Conservation (phyloP, 2,329 filamentous ascomycete species). For the Penicillium olsonii region DNA sequence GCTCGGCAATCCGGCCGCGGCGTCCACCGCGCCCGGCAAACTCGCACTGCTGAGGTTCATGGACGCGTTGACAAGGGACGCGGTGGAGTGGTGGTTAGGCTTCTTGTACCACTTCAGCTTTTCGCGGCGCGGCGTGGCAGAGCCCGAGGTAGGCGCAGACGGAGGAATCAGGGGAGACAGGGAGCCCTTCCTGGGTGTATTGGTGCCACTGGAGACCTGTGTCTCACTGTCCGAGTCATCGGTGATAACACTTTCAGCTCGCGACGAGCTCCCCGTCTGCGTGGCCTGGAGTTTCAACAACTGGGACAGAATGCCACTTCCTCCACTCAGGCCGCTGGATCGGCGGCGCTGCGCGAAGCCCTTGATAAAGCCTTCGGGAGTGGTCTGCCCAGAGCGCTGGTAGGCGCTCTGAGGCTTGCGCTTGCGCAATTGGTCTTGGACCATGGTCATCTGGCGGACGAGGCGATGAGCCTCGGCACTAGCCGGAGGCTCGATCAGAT, state of each 20-base stretch:
- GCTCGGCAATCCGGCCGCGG: slow-evolving; percentile 13
- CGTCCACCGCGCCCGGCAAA: slow-evolving; percentile 30
- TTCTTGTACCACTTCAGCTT: slow-evolving; percentile 49
- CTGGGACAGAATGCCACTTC: slow-evolving; percentile 66
- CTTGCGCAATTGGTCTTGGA: slow-evolving; percentile 24
- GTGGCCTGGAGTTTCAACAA: slow-evolving; percentile 69
- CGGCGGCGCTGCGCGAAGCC: slow-evolving; percentile 28
- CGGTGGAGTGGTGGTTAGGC: slow-evolving; percentile 36
- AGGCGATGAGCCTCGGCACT: slow-evolving; percentile 41
- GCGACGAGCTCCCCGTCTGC: slow-evolving; percentile 38
- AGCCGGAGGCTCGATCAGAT: slow-evolving; percentile 21
- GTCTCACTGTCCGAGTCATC: slow-evolving; percentile 35
- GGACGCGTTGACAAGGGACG: slow-evolving; percentile 41
- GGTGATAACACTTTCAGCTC: slow-evolving; percentile 30
- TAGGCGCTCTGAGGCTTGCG: slow-evolving; percentile 35
- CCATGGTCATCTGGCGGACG: slow-evolving; percentile 38
- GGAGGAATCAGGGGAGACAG: slow-evolving; percentile 21
- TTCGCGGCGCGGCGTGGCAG: slow-evolving; percentile 37
- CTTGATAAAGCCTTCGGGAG: slow-evolving; percentile 29
- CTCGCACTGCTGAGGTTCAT: slow-evolving; percentile 38
- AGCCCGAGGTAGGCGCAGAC: slow-evolving; percentile 28
- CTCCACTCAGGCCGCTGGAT: slow-evolving; percentile 27
- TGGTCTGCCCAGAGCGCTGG: slow-evolving; percentile 34
- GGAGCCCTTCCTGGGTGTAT: slow-evolving; percentile 29
- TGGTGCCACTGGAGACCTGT: slow-evolving; percentile 28